These are phyloP conservation scores for Aspergillus awamori DNA, from an alignment of 2,329 filamentous ascomycete species.

Conservation along the genomic window DNA sequence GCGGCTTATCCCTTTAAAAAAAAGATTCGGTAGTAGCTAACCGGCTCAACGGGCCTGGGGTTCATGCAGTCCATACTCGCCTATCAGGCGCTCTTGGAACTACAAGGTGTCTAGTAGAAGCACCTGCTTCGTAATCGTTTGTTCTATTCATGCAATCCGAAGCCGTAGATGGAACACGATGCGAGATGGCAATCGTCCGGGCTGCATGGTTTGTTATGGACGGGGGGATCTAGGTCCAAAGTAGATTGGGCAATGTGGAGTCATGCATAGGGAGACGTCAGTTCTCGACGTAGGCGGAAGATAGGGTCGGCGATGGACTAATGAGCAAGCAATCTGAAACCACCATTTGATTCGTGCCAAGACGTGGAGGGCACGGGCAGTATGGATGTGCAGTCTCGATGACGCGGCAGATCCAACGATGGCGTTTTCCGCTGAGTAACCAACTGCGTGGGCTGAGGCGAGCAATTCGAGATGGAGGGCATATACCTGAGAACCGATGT, in stretches of 20 bases:
- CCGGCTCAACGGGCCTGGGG: neutral
- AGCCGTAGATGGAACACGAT: neutral
- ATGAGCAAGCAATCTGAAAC: slow-evolving; percentile 9
- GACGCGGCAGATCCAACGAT: slow-evolving; percentile 7
- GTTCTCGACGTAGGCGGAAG: slow-evolving; percentile 4
- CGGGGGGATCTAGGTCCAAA: slow-evolving; percentile 3
- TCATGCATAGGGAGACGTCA: slow-evolving; percentile 5
- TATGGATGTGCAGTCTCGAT: slow-evolving; percentile 8
- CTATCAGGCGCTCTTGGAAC: neutral
- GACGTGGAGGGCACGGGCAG: slow-evolving; percentile 3
- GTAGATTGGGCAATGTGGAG: neutral
- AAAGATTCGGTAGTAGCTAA: neutral
- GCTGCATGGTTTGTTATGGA: neutral
- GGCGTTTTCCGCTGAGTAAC: neutral
- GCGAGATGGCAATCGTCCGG: neutral
- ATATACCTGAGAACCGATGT: neutral
- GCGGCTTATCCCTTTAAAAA: neutral
- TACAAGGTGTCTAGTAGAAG: neutral
- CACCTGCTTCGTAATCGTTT: neutral
- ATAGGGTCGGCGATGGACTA: neutral
- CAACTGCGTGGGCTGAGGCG: neutral
- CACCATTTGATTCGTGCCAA: slow-evolving; percentile 8
- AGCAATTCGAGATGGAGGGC: neutral
- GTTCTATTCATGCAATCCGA: neutral
- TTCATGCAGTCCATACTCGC: neutral